Conservation (phyloP, 2,329 filamentous ascomycete species). For the Daldinia sp. region DNA sequence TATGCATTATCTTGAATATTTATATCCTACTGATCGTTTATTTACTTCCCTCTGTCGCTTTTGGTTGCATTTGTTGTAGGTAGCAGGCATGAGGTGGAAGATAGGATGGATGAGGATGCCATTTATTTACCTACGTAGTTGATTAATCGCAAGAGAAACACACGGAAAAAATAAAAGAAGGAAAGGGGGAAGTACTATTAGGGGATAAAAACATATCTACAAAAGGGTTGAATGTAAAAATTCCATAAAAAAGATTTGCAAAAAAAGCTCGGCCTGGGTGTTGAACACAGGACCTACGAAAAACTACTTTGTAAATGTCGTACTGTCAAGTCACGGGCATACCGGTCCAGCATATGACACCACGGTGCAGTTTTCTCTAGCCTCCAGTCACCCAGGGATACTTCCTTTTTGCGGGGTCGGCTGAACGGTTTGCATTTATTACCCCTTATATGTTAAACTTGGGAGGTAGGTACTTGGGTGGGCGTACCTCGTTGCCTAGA, state of each 20-base stretch:
- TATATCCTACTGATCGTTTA: too few species aligned
- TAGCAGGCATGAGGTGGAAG: too few species aligned
- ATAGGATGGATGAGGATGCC: too few species aligned
- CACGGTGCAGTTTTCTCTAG: conserved; percentile 18
- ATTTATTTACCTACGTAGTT: too few species aligned
- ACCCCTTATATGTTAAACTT: conserved; percentile 4
- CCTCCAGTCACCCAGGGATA: conserved; percentile 26
- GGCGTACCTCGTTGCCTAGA: conserved; percentile 4
- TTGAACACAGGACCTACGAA: conserved; percentile 22
- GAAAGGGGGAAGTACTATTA: not conserved
- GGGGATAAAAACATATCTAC: not conserved
- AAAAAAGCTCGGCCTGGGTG: conserved; percentile 18
- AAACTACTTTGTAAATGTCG: conserved; percentile 8
- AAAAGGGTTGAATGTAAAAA: not conserved
- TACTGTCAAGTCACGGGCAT: conserved; percentile 12
- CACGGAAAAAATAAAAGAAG: not conserved
- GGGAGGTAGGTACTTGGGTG: not conserved
- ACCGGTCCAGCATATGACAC: conserved; percentile 21
- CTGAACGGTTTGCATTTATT: conserved; percentile 4
- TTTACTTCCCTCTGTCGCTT: too few species aligned
- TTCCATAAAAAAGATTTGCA: conserved; percentile 1
- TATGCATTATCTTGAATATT: not conserved
- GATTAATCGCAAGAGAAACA: too few species aligned
- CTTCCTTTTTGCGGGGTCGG: conserved; percentile 19
- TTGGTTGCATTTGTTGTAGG: too few species aligned